A percentile compares a stretch with the other conserved stretches of the same genome.
These are phyloP conservation scores for Lithospermum erythrorhizon DNA, from an alignment of 257 asterid species.

Conservation along the genomic window DNA sequence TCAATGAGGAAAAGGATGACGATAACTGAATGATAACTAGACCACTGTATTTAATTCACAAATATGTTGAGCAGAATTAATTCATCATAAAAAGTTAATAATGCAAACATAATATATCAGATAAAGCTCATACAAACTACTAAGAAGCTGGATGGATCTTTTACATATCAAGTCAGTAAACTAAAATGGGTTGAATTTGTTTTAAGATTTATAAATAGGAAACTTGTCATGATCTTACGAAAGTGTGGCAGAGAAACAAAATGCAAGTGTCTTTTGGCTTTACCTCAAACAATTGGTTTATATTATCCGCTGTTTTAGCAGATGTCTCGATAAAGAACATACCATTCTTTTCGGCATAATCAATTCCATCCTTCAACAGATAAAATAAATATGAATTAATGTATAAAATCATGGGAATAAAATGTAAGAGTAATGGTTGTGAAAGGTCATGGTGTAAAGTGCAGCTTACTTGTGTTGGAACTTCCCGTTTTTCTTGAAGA, in stretches of 20 bases:
- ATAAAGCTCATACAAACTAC: too few relatives aligned
- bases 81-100: background rate
- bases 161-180: background rate
- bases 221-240: too few relatives aligned
- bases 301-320: conserved; percentile 99
- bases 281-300: conserved; percentile 98
- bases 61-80: background rate
- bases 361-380: conserved; percentile 58
- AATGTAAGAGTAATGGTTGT: conserved; percentile 2
- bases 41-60: background rate
- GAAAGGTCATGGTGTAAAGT: background rate
- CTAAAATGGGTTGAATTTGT: background rate
- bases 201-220: too few relatives aligned
- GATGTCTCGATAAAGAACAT: conserved; percentile 98
- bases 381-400: conserved; percentile 8
- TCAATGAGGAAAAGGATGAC: background rate
- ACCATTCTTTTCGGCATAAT: conserved; percentile 85
- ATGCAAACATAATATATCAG: too few relatives aligned
- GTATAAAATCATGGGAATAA: conserved; percentile 1
- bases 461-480: conserved; percentile 55
- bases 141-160: background rate
- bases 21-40: background rate
- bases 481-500: conserved; percentile 85
- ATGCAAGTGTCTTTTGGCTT: conserved; percentile 1
- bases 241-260: background rate